These are phyloP conservation scores for Pseudocercospora pini-densiflorae DNA, from an alignment of 2,329 filamentous ascomycete genomes.

Conservation along the genomic window DNA sequence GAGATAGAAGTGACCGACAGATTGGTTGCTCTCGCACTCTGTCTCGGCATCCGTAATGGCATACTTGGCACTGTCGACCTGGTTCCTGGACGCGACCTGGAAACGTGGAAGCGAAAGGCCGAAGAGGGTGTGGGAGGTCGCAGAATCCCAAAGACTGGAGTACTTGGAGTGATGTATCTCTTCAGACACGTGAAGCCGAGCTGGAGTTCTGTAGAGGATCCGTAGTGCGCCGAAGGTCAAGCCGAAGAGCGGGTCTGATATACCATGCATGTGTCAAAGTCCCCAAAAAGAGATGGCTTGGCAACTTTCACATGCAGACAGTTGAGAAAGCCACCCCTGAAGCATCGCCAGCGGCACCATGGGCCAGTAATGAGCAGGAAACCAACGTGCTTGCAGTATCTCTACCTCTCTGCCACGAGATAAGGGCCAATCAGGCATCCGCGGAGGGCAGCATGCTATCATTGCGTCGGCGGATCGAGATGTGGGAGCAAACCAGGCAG, in stretches of 20 bases:
- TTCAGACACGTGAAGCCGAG: slow-evolving; percentile 7
- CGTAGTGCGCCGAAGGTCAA: background rate
- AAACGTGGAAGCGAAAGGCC: background rate
- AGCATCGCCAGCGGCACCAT: background rate
- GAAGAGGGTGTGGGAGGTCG: background rate
- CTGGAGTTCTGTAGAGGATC: background rate
- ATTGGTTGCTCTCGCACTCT: background rate
- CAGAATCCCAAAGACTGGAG: background rate
- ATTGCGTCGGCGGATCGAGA: slow-evolving; percentile 1
- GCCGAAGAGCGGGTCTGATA: background rate
- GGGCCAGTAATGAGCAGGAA: background rate
- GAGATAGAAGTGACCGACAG: background rate
- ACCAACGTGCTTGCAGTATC: background rate
- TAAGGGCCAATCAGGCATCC: background rate
- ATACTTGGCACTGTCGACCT: slow-evolving; percentile 1
- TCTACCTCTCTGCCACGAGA: background rate
- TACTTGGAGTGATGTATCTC: background rate
- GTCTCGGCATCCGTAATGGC: background rate
- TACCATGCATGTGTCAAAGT: slow-evolving; percentile 3
- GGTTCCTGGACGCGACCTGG: background rate
- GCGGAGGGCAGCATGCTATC: slow-evolving; percentile 2
- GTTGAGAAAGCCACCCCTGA: slow-evolving; percentile 1
- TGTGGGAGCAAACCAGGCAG: background rate
- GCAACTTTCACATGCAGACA: background rate
- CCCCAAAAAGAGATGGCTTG: background rate